A percentile compares a stretch with the other conserved stretches of the same genome.
Evolutionary conservation across 169 alveolate species (phyloP).

Genomic region (Eimeria tenella): DNA sequence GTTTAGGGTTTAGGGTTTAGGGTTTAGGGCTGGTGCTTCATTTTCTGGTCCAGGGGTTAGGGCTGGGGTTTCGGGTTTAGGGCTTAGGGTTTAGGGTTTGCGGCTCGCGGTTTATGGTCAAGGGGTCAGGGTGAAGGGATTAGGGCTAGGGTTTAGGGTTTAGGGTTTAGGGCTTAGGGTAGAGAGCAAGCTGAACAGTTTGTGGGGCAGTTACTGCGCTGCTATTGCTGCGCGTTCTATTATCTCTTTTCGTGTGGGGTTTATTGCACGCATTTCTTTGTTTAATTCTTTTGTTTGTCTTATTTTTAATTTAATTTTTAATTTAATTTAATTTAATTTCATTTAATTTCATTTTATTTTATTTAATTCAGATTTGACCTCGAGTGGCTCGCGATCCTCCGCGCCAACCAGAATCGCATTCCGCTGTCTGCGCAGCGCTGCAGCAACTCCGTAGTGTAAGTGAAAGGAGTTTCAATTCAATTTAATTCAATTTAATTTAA

Average conservation of each 20-base stretch:
- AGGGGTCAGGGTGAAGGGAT: no score
- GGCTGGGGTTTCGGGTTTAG: no score
- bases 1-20: no score
- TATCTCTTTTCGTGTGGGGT: background rate
- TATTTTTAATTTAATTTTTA: background rate
- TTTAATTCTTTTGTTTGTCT: background rate
- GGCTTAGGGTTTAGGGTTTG: no score
- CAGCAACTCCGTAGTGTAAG: background rate
- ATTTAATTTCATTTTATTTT: background rate
- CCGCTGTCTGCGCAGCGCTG: constrained; percentile 3
- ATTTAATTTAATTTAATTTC: background rate
- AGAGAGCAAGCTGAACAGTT: no score
- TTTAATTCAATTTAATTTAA: background rate
- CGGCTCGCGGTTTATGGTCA: no score
- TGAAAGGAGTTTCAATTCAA: background rate
- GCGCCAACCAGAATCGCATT: constrained; percentile 50
- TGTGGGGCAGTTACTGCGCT: no score
- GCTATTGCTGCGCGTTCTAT: background rate
- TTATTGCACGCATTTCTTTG: background rate
- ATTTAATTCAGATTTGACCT: constrained; percentile 31
- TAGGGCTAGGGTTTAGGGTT: no score
- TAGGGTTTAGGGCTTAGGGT: no score
- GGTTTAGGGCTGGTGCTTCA: no score
- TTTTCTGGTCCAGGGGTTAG: no score
- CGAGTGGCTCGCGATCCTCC: constrained; percentile 74